phyloP scores from a whole-genome alignment of 2,329 filamentous ascomycete genomes.

The Dissoconium aciculare region DNA sequence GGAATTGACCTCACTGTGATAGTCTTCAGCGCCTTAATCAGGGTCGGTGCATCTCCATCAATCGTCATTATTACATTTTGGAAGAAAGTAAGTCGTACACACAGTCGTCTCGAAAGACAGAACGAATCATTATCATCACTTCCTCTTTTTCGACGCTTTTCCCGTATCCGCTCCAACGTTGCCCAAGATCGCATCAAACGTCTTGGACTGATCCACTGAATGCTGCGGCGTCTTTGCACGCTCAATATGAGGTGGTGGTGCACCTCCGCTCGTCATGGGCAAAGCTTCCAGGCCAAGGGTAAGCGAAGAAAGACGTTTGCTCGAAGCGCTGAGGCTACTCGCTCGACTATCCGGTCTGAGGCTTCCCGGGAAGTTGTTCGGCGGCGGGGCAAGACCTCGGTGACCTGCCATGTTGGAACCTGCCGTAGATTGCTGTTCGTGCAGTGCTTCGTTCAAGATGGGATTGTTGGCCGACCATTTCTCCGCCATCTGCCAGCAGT shows the following conservation, averaged over 20 bases:
- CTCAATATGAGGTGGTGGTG: conserved; percentile 10
- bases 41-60: too few species aligned
- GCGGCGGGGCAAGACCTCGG: conserved; percentile 10
- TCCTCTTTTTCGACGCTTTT: conserved; percentile 19
- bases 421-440: conserved; percentile 15
- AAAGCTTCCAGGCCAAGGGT: conserved; percentile 34
- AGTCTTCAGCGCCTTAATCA: too few species aligned
- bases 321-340: conserved; percentile 9
- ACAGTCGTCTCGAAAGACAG: too few species aligned
- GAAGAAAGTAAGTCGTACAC: too few species aligned
- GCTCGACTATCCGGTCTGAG: conserved; percentile 10
- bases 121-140: too few species aligned
- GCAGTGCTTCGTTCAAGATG: conserved; percentile 18
- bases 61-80: too few species aligned
- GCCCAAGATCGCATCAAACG: conserved; percentile 35
- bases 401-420: conserved; percentile 4
- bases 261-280: conserved; percentile 28
- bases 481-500: conserved; percentile 52
- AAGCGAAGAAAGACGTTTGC: conserved; percentile 30
- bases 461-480: conserved; percentile 40
- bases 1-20: too few species aligned
- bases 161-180: conserved; percentile 10
- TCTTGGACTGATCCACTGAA: conserved; percentile 27
- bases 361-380: conserved; percentile 5
- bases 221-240: conserved; percentile 19